Conservation (phyloP, 2,329 filamentous ascomycete genomes). For the Sclerotinia trifoliorum region DNA sequence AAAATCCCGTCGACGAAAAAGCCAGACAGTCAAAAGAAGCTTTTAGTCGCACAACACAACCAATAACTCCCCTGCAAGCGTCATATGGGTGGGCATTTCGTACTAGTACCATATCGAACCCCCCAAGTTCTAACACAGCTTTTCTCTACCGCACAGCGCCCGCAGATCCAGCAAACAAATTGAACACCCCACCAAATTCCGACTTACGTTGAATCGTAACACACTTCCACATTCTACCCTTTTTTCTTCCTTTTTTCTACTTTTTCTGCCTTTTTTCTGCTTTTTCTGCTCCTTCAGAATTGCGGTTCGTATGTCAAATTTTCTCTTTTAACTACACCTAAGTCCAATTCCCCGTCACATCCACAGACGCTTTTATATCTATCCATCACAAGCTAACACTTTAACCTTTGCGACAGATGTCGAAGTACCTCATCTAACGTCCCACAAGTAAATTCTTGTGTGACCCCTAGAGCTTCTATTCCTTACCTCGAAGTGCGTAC, state of each 20-base stretch:
- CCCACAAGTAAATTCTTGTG: constrained; percentile 39
- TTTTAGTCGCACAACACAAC: neutral
- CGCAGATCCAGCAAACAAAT: constrained; percentile 11
- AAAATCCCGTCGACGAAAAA: neutral
- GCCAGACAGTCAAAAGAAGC: neutral
- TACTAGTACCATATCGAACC: constrained; percentile 11
- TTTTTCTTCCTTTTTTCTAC: neutral
- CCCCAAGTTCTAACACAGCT: constrained; percentile 13
- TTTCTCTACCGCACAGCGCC: neutral
- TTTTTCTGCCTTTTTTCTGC: too few relatives aligned
- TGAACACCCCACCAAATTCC: constrained; percentile 18
- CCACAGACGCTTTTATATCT: neutral
- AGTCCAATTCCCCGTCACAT: neutral
- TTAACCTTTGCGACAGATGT: constrained; percentile 32
- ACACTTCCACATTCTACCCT: constrained; percentile 11
- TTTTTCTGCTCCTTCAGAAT: neutral
- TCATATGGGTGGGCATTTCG: neutral
- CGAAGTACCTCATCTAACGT: constrained; percentile 35
- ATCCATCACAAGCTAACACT: constrained; percentile 26
- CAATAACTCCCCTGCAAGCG: constrained; percentile 14
- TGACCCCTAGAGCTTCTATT: constrained; percentile 32
- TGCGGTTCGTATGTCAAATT: constrained; percentile 19
- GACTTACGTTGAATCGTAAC: constrained; percentile 17
- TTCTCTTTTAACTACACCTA: neutral
- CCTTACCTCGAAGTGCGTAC: constrained; percentile 31